Base-by-base conservation (phyloP, 2,329 filamentous ascomycete species). In the Cadophora luteo-olivacea region DNA sequence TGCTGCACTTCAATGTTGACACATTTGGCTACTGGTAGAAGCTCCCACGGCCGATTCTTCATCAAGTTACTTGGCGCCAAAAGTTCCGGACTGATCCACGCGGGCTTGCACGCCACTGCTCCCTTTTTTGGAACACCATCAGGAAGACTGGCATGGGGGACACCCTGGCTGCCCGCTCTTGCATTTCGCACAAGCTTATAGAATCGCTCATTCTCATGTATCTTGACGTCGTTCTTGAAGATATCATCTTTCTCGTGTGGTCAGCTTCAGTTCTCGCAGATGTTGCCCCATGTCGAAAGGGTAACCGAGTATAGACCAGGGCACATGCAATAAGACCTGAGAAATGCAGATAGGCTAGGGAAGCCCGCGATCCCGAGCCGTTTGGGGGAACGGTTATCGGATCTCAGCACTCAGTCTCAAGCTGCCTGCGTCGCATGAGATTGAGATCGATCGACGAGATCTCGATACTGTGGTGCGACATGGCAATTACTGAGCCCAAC, bases 251-350 rank as follows among this genome's bases (percentile, higher is more conserved):
- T 33, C n/a, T 11, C 9, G 45, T 45, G 60, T 33, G 4, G 3
- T 48, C n/a, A 24, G 36, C 58, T 61, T n/a, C 24, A 33, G 5
- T 4, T 12, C 19, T 22, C 25, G 16, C 36, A 60, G 14, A 5
- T 36, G 6, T 49, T 62, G 32, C 60, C 41, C 60, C 24, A 62
- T 49, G 14, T n/a, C 25, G 60, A 49, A 8, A 32, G 14, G 45
- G 9, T 22, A 48, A 16, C 16, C 60, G 19, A 24, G 4, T 54
- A 64, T 64, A 29, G 51, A 19, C 61, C 33, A 24, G 61, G 61
- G 14, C 4, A 38, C 19, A 52, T 64, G 61, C 61, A 64, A 64
- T 54, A 64, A 25, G 61, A 54, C 19, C 61, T 61, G 52, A 32
- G 55, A 22, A n/a, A 38, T 8, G 25, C n/a, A 49, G 38, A 48